Percentiles rank a stretch among this genome's conserved stretches.
Evolutionary conservation across 2,329 filamentous ascomycete species (phyloP).

Genomic region (Colletotrichum sidae): DNA sequence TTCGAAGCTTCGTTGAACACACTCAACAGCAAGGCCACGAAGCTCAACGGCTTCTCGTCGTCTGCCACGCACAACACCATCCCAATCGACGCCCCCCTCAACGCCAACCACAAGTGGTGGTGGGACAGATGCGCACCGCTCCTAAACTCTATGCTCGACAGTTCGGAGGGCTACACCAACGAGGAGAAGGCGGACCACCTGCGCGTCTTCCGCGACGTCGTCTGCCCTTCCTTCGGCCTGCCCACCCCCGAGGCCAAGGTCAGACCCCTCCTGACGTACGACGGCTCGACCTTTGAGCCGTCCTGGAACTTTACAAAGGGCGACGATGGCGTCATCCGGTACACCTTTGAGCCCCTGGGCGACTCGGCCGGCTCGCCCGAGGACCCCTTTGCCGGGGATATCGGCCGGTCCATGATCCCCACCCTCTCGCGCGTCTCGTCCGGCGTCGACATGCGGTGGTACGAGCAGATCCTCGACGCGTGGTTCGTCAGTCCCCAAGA

Average conservation of each 20-base stretch:
- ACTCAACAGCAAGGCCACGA: neutral
- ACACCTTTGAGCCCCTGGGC: slow-evolving; percentile 27
- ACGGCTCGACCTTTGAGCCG: slow-evolving; percentile 27
- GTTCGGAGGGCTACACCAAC: slow-evolving; percentile 18
- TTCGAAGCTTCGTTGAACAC: slow-evolving; percentile 1
- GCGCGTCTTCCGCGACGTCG: slow-evolving; percentile 34
- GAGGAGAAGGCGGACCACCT: slow-evolving; percentile 32
- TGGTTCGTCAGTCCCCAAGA: slow-evolving; percentile 28
- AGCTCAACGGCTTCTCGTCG: neutral
- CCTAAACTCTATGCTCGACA: slow-evolving; percentile 19
- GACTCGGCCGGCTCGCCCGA: slow-evolving; percentile 20
- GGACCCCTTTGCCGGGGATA: slow-evolving; percentile 25
- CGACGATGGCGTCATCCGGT: slow-evolving; percentile 21
- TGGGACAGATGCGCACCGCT: slow-evolving; percentile 31
- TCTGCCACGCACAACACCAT: neutral
- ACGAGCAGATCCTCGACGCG: slow-evolving; percentile 19
- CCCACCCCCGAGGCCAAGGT: slow-evolving; percentile 24
- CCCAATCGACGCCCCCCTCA: slow-evolving; percentile 20
- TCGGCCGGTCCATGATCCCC: slow-evolving; percentile 18
- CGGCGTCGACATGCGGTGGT: slow-evolving; percentile 29
- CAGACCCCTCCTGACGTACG: slow-evolving; percentile 25
- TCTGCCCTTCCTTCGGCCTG: slow-evolving; percentile 25
- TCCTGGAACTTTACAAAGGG: slow-evolving; percentile 31
- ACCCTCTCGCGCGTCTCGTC: slow-evolving; percentile 23
- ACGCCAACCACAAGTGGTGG: slow-evolving; percentile 24